Conservation (phyloP, 345 rosid genomes). For the Sapria himalayana region DNA sequence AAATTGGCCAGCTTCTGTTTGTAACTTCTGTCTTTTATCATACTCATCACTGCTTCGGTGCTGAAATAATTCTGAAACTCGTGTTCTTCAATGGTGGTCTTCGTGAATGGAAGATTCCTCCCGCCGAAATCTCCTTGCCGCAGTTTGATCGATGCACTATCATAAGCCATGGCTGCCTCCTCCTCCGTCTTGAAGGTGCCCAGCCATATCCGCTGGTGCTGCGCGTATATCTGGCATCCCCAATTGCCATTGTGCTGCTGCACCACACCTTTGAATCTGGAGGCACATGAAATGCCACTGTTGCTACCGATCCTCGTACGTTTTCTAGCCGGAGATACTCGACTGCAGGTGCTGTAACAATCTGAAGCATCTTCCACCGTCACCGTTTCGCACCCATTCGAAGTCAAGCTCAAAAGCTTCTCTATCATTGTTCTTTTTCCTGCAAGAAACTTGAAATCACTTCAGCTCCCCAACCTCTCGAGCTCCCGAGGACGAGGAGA, state of each 20-base stretch:
- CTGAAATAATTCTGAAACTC: constrained; percentile 22
- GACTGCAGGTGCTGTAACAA: constrained; percentile 17
- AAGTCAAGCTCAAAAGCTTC: constrained; percentile 11
- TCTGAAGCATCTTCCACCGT: constrained; percentile 13
- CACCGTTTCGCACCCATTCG: constrained; percentile 8
- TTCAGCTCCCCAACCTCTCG: no score
- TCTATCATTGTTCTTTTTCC: constrained; percentile 12
- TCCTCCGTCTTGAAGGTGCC: constrained; percentile 44
- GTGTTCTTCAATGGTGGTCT: constrained; percentile 16
- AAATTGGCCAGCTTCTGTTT: constrained; percentile 26
- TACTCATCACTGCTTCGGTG: constrained; percentile 19
- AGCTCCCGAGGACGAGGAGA: no score
- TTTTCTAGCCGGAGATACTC: constrained; percentile 8
- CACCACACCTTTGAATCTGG: constrained; percentile 38
- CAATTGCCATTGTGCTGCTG: constrained; percentile 40
- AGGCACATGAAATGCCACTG: no score
- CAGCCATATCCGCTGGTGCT: constrained; percentile 37
- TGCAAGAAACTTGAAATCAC: no score
- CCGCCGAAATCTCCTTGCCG: constrained; percentile 20
- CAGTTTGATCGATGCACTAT: constrained; percentile 38
- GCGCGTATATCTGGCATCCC: constrained; percentile 50
- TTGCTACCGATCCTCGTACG: constrained; percentile 6
- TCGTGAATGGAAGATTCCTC: constrained; percentile 22
- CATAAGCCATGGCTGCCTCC: constrained; percentile 56
- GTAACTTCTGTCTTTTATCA: constrained; percentile 55